These are phyloP conservation scores for Colletotrichum gigasporum DNA, from an alignment of 2,329 filamentous ascomycete species.

Conservation along the genomic window DNA sequence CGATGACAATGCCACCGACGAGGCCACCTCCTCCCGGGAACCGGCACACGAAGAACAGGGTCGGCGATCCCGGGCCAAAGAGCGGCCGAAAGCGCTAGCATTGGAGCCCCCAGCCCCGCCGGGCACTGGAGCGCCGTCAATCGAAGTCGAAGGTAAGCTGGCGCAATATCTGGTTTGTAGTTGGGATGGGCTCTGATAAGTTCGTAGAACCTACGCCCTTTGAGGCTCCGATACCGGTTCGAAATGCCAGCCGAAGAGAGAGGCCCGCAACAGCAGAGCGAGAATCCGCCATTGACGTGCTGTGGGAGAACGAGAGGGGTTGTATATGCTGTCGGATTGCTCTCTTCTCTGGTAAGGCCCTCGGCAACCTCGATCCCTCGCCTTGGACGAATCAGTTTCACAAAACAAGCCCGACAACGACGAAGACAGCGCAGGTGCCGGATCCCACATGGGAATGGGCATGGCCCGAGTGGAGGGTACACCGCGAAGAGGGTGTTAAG, in stretches of 20 bases:
- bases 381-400: slow-evolving; percentile 83
- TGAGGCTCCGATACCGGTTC: neutral
- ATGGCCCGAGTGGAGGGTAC: slow-evolving; percentile 72
- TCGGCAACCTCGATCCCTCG: slow-evolving; percentile 85
- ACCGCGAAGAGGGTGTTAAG: slow-evolving; percentile 76
- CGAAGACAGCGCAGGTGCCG: slow-evolving; percentile 88
- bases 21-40: neutral
- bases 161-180: neutral
- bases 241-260: neutral
- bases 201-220: slow-evolving; percentile 27
- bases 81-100: neutral
- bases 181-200: too few species aligned
- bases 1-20: neutral
- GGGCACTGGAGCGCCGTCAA: slow-evolving; percentile 26
- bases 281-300: slow-evolving; percentile 78
- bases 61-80: neutral
- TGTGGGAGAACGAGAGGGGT: slow-evolving; percentile 96
- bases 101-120: neutral
- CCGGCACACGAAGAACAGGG: neutral
- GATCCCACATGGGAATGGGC: slow-evolving; percentile 96
- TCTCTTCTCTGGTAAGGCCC: slow-evolving; percentile 86
- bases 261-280: slow-evolving; percentile 39
- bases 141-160: slow-evolving; percentile 30
- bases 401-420: slow-evolving; percentile 70
- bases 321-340: slow-evolving; percentile 89